phyloP scores from a whole-genome alignment of 371 early-diverging fungal species.

The Rhizomucor miehei region DNA sequence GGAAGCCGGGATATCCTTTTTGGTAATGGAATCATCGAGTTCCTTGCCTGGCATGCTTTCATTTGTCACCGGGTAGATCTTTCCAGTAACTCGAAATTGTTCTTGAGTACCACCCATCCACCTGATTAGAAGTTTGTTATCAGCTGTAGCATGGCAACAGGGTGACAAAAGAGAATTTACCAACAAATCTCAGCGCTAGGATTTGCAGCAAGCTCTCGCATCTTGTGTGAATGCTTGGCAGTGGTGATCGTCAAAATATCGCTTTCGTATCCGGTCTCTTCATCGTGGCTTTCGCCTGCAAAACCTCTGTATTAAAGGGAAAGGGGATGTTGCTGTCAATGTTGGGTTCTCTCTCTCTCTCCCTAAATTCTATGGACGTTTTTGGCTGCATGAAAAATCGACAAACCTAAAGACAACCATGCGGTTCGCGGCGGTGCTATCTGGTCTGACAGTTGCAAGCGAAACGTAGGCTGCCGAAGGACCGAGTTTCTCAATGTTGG shows the following conservation, averaged over 20 bases:
- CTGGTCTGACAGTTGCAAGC: slow-evolving; percentile 34
- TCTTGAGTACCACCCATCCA: slow-evolving; percentile 35
- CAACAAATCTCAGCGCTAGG: slow-evolving; percentile 37
- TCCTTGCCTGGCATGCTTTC: not conserved
- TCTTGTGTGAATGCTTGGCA: slow-evolving; percentile 37
- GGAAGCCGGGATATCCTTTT: not conserved
- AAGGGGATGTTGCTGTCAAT: not conserved
- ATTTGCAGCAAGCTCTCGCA: slow-evolving; percentile 30
- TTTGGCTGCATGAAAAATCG: not conserved
- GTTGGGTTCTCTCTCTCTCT: not conserved
- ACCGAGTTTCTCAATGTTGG: slow-evolving; percentile 33
- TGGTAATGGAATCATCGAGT: not conserved
- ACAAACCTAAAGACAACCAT: slow-evolving; percentile 40
- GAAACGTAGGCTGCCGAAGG: slow-evolving; percentile 32
- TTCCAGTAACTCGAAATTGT: slow-evolving; percentile 31
- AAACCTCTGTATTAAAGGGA: slow-evolving; percentile 38
- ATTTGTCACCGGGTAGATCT: not conserved
- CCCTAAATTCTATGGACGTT: not conserved
- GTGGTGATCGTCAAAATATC: slow-evolving; percentile 34
- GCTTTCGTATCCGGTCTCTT: slow-evolving; percentile 39
- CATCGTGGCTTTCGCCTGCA: slow-evolving; percentile 37
- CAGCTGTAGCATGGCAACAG: not conserved
- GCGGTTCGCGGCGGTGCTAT: slow-evolving; percentile 41
- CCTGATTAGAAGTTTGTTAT: slow-evolving; percentile 13
- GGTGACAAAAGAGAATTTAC: slow-evolving; percentile 17